A percentile compares a stretch with the other conserved stretches of the same genome.
Evolutionary conservation across 202 grass and related monocot species (phyloP).

Genomic region (Carex sylvatica): DNA sequence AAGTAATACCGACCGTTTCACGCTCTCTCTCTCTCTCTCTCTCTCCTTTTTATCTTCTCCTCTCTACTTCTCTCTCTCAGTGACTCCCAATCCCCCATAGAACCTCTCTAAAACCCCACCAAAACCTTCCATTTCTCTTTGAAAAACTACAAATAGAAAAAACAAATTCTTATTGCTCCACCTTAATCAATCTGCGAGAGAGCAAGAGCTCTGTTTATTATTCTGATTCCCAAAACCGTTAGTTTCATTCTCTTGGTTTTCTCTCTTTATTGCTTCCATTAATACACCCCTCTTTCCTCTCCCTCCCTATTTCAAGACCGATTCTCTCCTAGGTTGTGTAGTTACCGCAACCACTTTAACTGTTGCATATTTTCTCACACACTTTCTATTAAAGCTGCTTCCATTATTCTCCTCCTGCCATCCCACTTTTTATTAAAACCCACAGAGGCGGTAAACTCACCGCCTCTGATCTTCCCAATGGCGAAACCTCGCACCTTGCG

Average conservation of each 20-base stretch:
- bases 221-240: slow-evolving; percentile 32
- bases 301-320: slow-evolving; percentile 1
- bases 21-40: not conserved
- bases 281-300: not conserved
- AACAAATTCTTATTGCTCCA: not conserved
- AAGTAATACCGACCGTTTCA: slow-evolving; percentile 15
- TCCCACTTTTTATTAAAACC: not conserved
- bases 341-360: slow-evolving; percentile 4
- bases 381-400: slow-evolving; percentile 24
- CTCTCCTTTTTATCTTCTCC: not conserved
- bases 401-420: not conserved
- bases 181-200: not conserved
- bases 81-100: slow-evolving; percentile 18
- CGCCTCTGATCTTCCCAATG: slow-evolving; percentile 30
- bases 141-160: slow-evolving; percentile 3
- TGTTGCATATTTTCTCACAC: not conserved
- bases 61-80: not conserved
- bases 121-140: slow-evolving; percentile 27
- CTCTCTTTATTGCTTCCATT: slow-evolving; percentile 25
- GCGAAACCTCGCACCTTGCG: slow-evolving; percentile 53
- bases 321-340: slow-evolving; percentile 19
- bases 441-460: not conserved
- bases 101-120: slow-evolving; percentile 30
- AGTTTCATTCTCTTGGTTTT: slow-evolving; percentile 23
- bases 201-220: slow-evolving; percentile 14